Evolutionary conservation across 768 basidiomycete genomes (phyloP).

Genomic region (Xerocomellus chrysenteron): DNA sequence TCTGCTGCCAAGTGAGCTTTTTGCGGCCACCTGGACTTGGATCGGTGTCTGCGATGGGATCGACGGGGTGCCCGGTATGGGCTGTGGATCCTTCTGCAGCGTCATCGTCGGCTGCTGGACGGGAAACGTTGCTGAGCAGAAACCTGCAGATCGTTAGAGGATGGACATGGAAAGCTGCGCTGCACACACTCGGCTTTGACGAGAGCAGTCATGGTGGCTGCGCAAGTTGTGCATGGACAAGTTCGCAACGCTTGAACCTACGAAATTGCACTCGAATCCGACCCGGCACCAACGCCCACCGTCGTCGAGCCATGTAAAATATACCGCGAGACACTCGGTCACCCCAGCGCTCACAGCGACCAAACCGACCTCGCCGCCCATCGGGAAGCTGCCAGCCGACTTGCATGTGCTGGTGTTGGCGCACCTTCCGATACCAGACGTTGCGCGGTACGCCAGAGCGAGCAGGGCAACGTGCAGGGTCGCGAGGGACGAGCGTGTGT

Average conservation of each 20-base stretch:
- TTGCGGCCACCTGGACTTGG: constrained; percentile 30
- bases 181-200: constrained; percentile 50
- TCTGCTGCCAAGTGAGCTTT: constrained; percentile 59
- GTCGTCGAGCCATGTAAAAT: constrained; percentile 17
- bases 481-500: constrained; percentile 69
- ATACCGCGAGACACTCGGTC: constrained; percentile 7
- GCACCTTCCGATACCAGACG: constrained; percentile 75
- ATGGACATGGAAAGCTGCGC: neutral
- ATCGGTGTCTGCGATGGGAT: constrained; percentile 35
- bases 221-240: constrained; percentile 61
- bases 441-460: constrained; percentile 70
- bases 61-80: constrained; percentile 20
- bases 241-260: constrained; percentile 82
- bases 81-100: constrained; percentile 62
- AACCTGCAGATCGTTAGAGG: constrained; percentile 34
- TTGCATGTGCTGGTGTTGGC: constrained; percentile 73
- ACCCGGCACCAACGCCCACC: constrained; percentile 31
- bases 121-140: constrained; percentile 33
- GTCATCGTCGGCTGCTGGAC: constrained; percentile 48
- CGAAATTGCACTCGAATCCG: constrained; percentile 46
- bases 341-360: constrained; percentile 13
- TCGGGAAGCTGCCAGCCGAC: constrained; percentile 79
- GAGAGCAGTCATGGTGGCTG: constrained; percentile 41
- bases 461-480: constrained; percentile 64
- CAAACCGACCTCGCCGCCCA: constrained; percentile 37